Base-by-base conservation (phyloP, 805 yeast species). In the Candida nitratophila region DNA sequence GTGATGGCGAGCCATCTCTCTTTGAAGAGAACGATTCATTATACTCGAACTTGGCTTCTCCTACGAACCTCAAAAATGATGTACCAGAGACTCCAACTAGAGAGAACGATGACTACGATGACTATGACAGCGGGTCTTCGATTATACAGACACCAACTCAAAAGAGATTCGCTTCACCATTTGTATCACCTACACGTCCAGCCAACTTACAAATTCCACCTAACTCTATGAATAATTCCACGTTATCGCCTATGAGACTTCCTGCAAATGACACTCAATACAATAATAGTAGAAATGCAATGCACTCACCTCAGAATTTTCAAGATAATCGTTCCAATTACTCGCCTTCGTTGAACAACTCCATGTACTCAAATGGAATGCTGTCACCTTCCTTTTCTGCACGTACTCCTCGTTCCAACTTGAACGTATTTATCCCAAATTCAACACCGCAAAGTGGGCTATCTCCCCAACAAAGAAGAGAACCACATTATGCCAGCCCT, bases 401-500 rank as follows among this genome's bases (percentile, higher is more conserved):
- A 14, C 33, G 9, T 16, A 17, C 40, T 4, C 33, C 33, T 4
- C 21, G 40, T 7, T 34, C 24, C 4, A 34, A 34, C 20, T 33
- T 33, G 20, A 33, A 33, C 17, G 36, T 21, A 15, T 33, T 33
- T 17, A 5, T 33, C 9, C 36, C 36, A 33, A 9, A 4, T 5
- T 16, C 36, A n/a, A 17, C 36, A n/a, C 36, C 36, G 3, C 10
- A 7, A 34, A 17, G 15, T 37, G 15, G 31, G 3, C 11, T 31
- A 3, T 16, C 42, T n/a, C 15, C 37, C 20, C 42, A 35, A 7
- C 40, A 27, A 24, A 10, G 21, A n/a, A 15, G 6, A 16, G 21
- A 21, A 12, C 26, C 19, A n/a, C 47, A 47, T 12, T 44, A 45
- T 2, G 53, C 60, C 7, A 55, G 50, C 12, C 44, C 52, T 14